Conservation (phyloP, 176 grass and related monocot species). For the Cymbopogon citratus region DNA sequence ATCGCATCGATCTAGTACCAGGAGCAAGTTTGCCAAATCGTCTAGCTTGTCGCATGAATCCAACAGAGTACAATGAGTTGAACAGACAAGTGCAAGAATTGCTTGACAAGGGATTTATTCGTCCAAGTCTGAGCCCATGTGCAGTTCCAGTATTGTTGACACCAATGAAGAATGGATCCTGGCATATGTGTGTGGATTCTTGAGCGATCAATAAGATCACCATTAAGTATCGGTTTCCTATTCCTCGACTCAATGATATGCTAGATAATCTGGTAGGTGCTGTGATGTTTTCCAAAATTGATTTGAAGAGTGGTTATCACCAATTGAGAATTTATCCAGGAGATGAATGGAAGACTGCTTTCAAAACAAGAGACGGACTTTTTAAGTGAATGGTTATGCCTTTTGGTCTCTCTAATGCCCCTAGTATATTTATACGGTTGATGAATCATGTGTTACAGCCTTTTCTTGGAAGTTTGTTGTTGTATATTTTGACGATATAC, state of each 20-base stretch:
- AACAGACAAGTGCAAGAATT: too few species aligned
- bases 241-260: neutral
- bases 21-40: neutral
- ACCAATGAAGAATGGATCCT: neutral
- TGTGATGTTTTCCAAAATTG: neutral
- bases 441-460: conserved; percentile 6
- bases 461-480: neutral
- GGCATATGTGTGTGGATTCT: too few species aligned
- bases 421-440: conserved; percentile 11
- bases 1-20: neutral
- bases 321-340: neutral
- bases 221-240: conserved; percentile 7
- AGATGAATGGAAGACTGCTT: conserved; percentile 16
- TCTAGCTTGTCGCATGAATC: neutral
- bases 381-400: conserved; percentile 10
- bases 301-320: conserved; percentile 13
- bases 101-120: too few species aligned
- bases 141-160: too few species aligned
- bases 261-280: neutral
- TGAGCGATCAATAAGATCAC: conserved; percentile 1
- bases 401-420: conserved; percentile 1
- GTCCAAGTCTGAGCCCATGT: too few species aligned
- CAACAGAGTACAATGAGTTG: too few species aligned
- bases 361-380: neutral
- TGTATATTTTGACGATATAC: conserved; percentile 14